Conservation (phyloP, 805 yeast genomes). For the Allodekkera sacchari region DNA sequence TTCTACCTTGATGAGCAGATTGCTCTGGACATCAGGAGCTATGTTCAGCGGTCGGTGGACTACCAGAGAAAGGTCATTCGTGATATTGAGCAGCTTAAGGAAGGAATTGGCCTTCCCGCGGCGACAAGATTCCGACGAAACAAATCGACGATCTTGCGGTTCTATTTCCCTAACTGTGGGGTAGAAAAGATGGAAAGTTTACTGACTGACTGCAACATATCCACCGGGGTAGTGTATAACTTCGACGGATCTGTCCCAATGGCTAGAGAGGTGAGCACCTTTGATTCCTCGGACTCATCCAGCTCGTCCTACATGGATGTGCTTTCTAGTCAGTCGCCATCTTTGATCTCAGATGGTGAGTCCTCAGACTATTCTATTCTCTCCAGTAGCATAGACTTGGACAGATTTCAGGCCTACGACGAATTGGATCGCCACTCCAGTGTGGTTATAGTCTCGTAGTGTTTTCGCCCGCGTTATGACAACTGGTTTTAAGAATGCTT, state of each 20-base stretch:
- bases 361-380: no score
- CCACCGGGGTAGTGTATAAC: slow-evolving; percentile 21
- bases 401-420: no score
- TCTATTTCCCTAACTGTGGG: slow-evolving; percentile 70
- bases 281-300: no score
- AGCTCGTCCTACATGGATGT: no score
- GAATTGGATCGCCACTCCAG: no score
- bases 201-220: slow-evolving; percentile 50
- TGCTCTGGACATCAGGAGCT: slow-evolving; percentile 5
- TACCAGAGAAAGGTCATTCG: slow-evolving; percentile 11
- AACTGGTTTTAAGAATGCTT: no score
- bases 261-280: no score
- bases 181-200: slow-evolving; percentile 45
- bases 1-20: slow-evolving; percentile 18
- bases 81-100: slow-evolving; percentile 16
- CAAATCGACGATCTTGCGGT: slow-evolving; percentile 29
- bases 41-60: slow-evolving; percentile 9
- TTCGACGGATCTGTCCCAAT: slow-evolving; percentile 36
- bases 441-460: no score
- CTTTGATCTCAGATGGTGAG: no score
- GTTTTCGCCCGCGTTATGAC: no score
- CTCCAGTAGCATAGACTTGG: no score
- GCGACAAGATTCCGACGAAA: slow-evolving; percentile 49
- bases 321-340: no score
- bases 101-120: slow-evolving; percentile 35